phyloP scores from a whole-genome alignment of 176 grass and related monocot species.

The Microstegium vimineum region DNA sequence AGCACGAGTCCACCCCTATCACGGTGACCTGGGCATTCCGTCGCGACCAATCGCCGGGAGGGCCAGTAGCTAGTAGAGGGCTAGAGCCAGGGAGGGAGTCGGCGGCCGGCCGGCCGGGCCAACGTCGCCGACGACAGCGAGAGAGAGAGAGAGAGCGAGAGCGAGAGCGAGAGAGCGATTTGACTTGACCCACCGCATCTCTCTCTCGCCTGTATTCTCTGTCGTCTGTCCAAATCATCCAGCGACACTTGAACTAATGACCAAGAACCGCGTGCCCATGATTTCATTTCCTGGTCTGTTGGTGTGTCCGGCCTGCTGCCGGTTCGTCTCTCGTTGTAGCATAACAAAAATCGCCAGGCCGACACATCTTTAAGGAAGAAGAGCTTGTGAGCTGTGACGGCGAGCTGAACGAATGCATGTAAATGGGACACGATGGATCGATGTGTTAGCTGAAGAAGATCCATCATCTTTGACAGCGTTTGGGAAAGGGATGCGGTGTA shows the following conservation, averaged over 20 bases:
- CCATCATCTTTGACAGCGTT: neutral
- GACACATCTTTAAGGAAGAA: too few species aligned
- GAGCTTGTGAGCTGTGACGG: too few species aligned
- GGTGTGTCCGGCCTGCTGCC: neutral
- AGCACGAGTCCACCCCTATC: slow-evolving; percentile 34
- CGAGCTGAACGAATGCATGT: too few species aligned
- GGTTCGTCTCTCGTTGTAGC: neutral
- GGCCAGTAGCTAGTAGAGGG: too few species aligned
- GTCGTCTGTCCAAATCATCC: slow-evolving; percentile 39
- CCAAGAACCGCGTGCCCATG: neutral
- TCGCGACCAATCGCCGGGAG: slow-evolving; percentile 23
- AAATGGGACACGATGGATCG: too few species aligned
- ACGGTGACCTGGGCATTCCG: too few species aligned
- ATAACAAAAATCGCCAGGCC: neutral
- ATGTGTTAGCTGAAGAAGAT: neutral
- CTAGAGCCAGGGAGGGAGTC: too few species aligned
- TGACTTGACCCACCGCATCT: slow-evolving; percentile 6
- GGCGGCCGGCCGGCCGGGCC: neutral
- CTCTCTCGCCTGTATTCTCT: neutral
- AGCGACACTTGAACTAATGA: slow-evolving; percentile 33
- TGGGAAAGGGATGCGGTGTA: neutral
- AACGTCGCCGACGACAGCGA: neutral
- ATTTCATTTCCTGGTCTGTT: neutral
- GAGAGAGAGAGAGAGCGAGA: too few species aligned
- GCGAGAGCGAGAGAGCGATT: slow-evolving; percentile 31